Conservation (phyloP, 1,284 basidiomycete species). For the Malassezia psittaci region DNA sequence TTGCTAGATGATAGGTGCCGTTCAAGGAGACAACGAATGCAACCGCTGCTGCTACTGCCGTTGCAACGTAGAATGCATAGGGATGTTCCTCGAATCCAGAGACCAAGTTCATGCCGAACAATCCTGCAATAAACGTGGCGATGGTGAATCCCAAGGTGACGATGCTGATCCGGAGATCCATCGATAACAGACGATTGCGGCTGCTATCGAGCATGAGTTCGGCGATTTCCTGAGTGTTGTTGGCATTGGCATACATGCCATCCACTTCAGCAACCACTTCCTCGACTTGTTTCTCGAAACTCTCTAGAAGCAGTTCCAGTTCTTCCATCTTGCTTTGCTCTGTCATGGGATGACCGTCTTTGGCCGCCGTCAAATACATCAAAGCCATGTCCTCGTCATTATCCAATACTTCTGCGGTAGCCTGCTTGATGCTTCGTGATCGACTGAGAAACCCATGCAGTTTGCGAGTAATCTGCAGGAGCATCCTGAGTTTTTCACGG, state of each 20-base stretch:
- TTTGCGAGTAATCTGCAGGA: slow-evolving; percentile 35
- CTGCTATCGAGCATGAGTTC: slow-evolving; percentile 94
- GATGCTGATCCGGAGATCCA: slow-evolving; percentile 87
- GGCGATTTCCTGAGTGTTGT: slow-evolving; percentile 92
- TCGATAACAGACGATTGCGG: slow-evolving; percentile 77
- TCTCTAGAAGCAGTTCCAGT: slow-evolving; percentile 80
- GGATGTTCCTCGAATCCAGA: slow-evolving; percentile 29
- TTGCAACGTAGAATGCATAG: slow-evolving; percentile 26
- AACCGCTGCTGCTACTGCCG: slow-evolving; percentile 19
- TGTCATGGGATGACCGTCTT: slow-evolving; percentile 13
- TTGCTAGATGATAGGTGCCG: slow-evolving; percentile 22
- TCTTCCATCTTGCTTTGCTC: slow-evolving; percentile 53
- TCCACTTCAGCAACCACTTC: slow-evolving; percentile 34
- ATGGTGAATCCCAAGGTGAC: slow-evolving; percentile 80
- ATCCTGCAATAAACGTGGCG: slow-evolving; percentile 80
- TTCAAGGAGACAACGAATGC: slow-evolving; percentile 20
- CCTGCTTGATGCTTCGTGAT: slow-evolving; percentile 26
- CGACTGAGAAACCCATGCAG: slow-evolving; percentile 29
- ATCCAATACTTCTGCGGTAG: slow-evolving; percentile 35
- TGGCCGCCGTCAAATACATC: slow-evolving; percentile 57
- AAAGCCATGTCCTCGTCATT: slow-evolving; percentile 63
- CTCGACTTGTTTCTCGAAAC: slow-evolving; percentile 65
- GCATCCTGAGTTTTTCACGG: slow-evolving; percentile 31
- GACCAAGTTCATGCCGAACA: slow-evolving; percentile 78
- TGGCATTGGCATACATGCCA: slow-evolving; percentile 53